Evolutionary conservation across 1,284 basidiomycete genomes (phyloP).

Genomic region (Ceratobasidium sp.): DNA sequence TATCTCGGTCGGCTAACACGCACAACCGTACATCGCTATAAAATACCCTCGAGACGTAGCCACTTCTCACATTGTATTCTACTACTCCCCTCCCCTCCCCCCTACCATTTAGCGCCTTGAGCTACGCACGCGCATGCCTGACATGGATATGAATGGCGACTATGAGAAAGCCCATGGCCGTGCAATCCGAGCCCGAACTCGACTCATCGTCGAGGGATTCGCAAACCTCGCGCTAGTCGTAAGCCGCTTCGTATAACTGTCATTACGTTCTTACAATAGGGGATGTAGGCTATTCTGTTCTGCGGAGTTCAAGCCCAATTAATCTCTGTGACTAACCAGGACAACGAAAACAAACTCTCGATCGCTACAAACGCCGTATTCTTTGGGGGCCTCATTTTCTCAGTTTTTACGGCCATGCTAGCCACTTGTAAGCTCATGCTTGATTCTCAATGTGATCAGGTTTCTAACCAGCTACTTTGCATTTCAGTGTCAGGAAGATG

Average conservation of each 20-base stretch:
- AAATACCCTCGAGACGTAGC: no score
- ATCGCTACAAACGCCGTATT: constrained; percentile 35
- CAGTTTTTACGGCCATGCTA: constrained; percentile 28
- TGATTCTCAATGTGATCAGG: not conserved
- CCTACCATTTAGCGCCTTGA: not conserved
- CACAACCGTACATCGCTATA: no score
- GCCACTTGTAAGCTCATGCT: constrained; percentile 17
- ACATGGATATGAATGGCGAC: not conserved
- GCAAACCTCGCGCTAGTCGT: constrained; percentile 33
- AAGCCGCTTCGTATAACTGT: not conserved
- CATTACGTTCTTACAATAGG: not conserved
- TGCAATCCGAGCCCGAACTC: constrained; percentile 36
- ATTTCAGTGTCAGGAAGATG: constrained; percentile 30
- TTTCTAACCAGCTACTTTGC: not conserved
- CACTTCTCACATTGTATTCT: no score
- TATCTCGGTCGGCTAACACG: no score
- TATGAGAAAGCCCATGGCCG: constrained; percentile 21
- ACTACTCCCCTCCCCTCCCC: not conserved
- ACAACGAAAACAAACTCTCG: not conserved
- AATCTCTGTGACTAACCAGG: constrained; percentile 21
- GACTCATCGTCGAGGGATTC: constrained; percentile 36
- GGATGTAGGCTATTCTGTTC: constrained; percentile 28
- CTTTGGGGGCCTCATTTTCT: constrained; percentile 39
- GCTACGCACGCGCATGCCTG: not conserved
- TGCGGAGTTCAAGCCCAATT: constrained; percentile 41